A percentile compares a stretch with the other conserved stretches of the same genome.
These are phyloP conservation scores for Mycena latifolia DNA, from an alignment of 768 basidiomycete genomes.

Conservation along the genomic window DNA sequence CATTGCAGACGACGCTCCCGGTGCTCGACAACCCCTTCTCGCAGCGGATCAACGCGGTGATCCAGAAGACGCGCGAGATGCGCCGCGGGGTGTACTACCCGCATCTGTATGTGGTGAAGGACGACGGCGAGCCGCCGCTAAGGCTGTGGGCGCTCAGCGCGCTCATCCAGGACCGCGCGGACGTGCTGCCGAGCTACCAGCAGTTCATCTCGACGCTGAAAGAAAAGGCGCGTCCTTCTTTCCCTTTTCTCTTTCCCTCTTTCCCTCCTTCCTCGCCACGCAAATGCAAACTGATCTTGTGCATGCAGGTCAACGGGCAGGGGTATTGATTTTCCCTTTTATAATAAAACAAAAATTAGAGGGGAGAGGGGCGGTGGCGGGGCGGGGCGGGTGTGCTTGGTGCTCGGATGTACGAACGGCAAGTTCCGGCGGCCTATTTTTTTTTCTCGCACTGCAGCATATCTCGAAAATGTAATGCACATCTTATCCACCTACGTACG, in stretches of 20 bases:
- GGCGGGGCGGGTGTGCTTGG: too few species aligned
- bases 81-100: slow-evolving; percentile 94
- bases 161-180: slow-evolving; percentile 96
- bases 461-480: slow-evolving; percentile 36
- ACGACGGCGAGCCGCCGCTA: slow-evolving; percentile 96
- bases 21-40: slow-evolving; percentile 93
- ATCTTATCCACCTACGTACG: slow-evolving; percentile 15
- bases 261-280: not conserved
- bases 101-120: slow-evolving; percentile 96
- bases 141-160: slow-evolving; percentile 95
- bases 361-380: too few species aligned
- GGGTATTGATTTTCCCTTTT: slow-evolving; percentile 35
- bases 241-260: not conserved
- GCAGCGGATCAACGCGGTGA: slow-evolving; percentile 93
- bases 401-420: slow-evolving; percentile 27
- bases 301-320: slow-evolving; percentile 47
- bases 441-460: slow-evolving; percentile 7
- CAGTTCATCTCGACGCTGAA: slow-evolving; percentile 93
- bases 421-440: not conserved
- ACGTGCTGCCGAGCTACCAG: slow-evolving; percentile 95
- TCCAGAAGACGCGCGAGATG: slow-evolving; percentile 96
- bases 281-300: slow-evolving; percentile 5
- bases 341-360: slow-evolving; percentile 33
- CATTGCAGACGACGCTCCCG: slow-evolving; percentile 83
- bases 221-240: slow-evolving; percentile 86